phyloP scores from a whole-genome alignment of 2,329 filamentous ascomycete species.

The Raffaelea albimanens region DNA sequence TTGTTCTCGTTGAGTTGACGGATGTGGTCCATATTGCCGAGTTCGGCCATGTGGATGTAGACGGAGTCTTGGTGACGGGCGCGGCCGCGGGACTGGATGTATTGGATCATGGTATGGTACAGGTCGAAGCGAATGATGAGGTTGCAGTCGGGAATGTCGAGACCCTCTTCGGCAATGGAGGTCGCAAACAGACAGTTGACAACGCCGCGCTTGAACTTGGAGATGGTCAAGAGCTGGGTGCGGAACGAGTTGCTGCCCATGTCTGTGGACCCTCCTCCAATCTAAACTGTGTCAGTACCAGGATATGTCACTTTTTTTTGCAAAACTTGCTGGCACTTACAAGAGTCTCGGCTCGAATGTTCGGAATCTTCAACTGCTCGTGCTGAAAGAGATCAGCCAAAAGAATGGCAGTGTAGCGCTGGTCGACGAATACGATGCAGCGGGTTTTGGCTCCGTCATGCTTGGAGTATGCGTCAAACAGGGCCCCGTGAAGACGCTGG shows the following conservation, averaged over 20 bases:
- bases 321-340: slow-evolving; percentile 32
- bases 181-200: slow-evolving; percentile 59
- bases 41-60: slow-evolving; percentile 78
- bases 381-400: slow-evolving; percentile 59
- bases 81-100: slow-evolving; percentile 84
- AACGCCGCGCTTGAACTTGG: slow-evolving; percentile 49
- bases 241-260: slow-evolving; percentile 22
- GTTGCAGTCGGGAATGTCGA: slow-evolving; percentile 61
- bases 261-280: slow-evolving; percentile 9
- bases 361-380: slow-evolving; percentile 41
- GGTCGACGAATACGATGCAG: slow-evolving; percentile 83
- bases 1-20: slow-evolving; percentile 49
- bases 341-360: slow-evolving; percentile 53
- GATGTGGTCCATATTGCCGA: slow-evolving; percentile 52
- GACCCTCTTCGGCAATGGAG: slow-evolving; percentile 57
- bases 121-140: slow-evolving; percentile 71
- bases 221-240: slow-evolving; percentile 64
- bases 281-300: background rate
- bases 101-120: slow-evolving; percentile 84
- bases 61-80: slow-evolving; percentile 69
- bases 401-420: slow-evolving; percentile 66
- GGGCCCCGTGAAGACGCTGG: slow-evolving; percentile 43
- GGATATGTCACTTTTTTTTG: no score
- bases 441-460: slow-evolving; percentile 40
- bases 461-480: slow-evolving; percentile 53